Evolutionary conservation across 108 stramenopile species (phyloP), one percentile per base, ranked within the genome.

Genomic region (Pseudonitzschia delicatissima): DNA sequence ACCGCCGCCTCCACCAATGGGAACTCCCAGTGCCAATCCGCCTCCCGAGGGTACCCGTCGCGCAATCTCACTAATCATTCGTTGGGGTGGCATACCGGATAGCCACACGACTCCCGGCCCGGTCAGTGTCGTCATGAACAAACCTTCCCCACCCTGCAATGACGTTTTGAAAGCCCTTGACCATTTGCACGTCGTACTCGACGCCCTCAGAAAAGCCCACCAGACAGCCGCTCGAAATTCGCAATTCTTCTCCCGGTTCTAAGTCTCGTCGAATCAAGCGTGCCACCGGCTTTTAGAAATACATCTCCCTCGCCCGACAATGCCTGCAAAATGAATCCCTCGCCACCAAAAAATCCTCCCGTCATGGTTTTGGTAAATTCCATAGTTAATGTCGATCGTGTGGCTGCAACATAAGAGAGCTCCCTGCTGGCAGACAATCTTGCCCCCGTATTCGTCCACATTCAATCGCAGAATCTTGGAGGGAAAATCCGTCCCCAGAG

Each of bases 341-440:
- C 95, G 0, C 95, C 95, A 12, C 95, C 95, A 77, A 96, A 96
- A 71, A 96, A 93, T 48, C 95, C 95, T 35, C 81, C 73, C 8
- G 85, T 69, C 62, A 94, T 80, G 7, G 35, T 84, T 42, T 88
- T 89, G 12, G 89, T 85, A 64, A 86, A 94, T 68, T 93, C 93
- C 90, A 94, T 94, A n/a, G 35, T 86, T 67, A 66, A 96, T 88
- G 37, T 84, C 76, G 39, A 95, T 70, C 1, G 82, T 81, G 39
- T 90, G 87, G 15, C 88, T 85, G 11, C 85, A 88, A 20, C 91
- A 90, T 34, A 96, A 68, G 18, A 89, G 86, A 12, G 96, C 93
- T 1, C 92, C 92, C 79, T 93, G 84, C 80, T 96, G 96, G 70
- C 94, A 95, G 21, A 95, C 84, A 17, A 96, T 34, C 65, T 90